Percentiles rank a stretch among this genome's conserved stretches.
These are phyloP conservation scores for Triticum timopheevii DNA, from an alignment of 176 grass and related monocot species.

Conservation along the genomic window DNA sequence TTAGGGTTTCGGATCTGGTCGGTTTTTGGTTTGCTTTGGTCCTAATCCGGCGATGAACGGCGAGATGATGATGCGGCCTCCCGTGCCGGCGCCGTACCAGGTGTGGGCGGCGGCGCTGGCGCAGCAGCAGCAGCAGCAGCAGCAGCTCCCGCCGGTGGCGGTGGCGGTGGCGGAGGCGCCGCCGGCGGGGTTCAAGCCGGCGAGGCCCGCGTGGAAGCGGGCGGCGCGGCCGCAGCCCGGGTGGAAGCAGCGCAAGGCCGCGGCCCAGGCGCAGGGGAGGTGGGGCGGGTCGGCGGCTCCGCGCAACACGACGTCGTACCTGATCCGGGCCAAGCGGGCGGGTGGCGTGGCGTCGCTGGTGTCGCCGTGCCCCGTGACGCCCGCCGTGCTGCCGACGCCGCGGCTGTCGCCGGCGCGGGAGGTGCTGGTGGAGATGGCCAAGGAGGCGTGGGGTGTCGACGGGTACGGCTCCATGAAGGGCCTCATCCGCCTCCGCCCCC, in stretches of 20 bases:
- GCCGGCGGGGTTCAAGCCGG: constrained; percentile 26
- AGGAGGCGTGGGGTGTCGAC: constrained; percentile 97
- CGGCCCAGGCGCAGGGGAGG: constrained; percentile 10
- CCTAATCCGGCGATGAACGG: constrained; percentile 52
- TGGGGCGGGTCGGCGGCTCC: constrained; percentile 68
- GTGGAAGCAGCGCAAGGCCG: constrained; percentile 35
- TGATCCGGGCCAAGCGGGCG: constrained; percentile 86
- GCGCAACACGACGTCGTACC: constrained; percentile 91
- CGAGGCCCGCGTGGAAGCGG: constrained; percentile 45
- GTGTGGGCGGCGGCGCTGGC: constrained; percentile 25
- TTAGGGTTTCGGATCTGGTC: constrained; percentile 71
- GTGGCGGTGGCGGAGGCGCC: constrained; percentile 25
- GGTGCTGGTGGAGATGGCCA: constrained; percentile 96
- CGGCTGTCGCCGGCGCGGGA: constrained; percentile 78
- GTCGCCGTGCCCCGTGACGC: constrained; percentile 91
- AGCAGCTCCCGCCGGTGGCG: constrained; percentile 2
- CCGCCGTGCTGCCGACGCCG: constrained; percentile 83
- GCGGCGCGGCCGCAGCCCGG: constrained; percentile 6
- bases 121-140: no score
- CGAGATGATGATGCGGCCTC: constrained; percentile 63
- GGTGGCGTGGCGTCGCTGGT: constrained; percentile 76
- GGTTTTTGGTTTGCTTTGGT: constrained; percentile 12
- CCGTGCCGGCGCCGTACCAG: constrained; percentile 43
- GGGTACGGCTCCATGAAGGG: constrained; percentile 99
- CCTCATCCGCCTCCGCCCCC: constrained; percentile 78